Percentiles rank a stretch among this genome's conserved stretches.
phyloP scores from a whole-genome alignment of 2,329 filamentous ascomycete species.

The Colletotrichum brevisporum region DNA sequence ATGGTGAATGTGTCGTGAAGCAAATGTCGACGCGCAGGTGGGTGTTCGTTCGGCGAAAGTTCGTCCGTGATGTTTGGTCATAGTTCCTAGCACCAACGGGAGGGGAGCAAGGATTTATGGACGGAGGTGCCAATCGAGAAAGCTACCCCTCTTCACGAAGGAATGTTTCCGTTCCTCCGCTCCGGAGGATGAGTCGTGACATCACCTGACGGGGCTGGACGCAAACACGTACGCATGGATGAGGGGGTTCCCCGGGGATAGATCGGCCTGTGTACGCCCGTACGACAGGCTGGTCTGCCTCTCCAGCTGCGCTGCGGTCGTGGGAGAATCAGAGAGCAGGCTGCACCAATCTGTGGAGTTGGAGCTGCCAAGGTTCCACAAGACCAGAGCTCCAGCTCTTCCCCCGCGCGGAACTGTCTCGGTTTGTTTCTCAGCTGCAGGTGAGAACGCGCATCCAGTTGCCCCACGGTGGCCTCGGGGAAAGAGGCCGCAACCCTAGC shows the following conservation, averaged over 20 bases:
- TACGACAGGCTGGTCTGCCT: background rate
- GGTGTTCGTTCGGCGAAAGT: background rate
- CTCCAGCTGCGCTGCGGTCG: background rate
- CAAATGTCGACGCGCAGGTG: too few species aligned
- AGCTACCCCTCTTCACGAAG: background rate
- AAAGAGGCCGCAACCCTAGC: background rate
- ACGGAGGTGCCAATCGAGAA: background rate
- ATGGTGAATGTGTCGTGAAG: background rate
- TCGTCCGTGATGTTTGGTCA: background rate
- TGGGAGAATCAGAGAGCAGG: background rate
- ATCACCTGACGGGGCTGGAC: slow-evolving; percentile 21
- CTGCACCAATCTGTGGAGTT: background rate
- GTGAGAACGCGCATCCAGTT: slow-evolving; percentile 13
- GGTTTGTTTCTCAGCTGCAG: slow-evolving; percentile 25
- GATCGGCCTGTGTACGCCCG: slow-evolving; percentile 23
- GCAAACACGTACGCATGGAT: slow-evolving; percentile 10
- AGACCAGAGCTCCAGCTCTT: background rate
- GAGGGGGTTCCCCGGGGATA: slow-evolving; percentile 31
- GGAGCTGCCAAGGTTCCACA: slow-evolving; percentile 16
- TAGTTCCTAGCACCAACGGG: background rate
- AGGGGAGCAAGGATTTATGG: slow-evolving; percentile 10
- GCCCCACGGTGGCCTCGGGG: background rate
- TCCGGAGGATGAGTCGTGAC: slow-evolving; percentile 31
- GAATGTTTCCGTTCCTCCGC: slow-evolving; percentile 17
- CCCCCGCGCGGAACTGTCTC: slow-evolving; percentile 2